These are phyloP conservation scores for Cercis canadensis DNA, from an alignment of 306 rosid genomes.

Conservation along the genomic window DNA sequence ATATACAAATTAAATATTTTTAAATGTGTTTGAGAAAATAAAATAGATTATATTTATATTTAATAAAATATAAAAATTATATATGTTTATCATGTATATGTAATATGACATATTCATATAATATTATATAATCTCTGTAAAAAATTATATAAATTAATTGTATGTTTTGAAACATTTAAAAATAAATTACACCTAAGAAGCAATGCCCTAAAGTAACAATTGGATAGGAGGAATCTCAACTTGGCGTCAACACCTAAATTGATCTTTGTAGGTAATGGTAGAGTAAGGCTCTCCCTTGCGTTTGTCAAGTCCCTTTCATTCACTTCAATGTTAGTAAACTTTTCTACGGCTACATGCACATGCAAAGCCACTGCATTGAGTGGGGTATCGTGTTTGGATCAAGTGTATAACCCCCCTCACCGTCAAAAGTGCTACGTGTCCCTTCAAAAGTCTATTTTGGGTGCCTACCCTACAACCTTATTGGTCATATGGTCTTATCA, in stretches of 20 bases:
- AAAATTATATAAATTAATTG: too few species aligned
- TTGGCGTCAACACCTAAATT: neutral
- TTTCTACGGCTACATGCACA: neutral
- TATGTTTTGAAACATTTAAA: too few species aligned
- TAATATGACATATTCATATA: too few species aligned
- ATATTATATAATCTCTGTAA: too few species aligned
- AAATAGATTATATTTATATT: too few species aligned
- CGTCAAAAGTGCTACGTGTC: neutral
- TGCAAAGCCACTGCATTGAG: neutral
- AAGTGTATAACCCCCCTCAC: neutral
- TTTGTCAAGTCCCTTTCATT: neutral
- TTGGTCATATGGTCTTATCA: neutral
- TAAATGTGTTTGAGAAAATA: too few species aligned
- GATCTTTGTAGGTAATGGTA: too few species aligned
- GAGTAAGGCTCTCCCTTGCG: neutral
- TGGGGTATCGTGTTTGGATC: neutral
- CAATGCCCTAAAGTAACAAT: neutral
- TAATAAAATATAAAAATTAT: too few species aligned
- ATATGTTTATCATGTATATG: too few species aligned
- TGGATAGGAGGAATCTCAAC: neutral
- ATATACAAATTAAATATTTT: too few species aligned
- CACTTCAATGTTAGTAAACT: conserved; percentile 23
- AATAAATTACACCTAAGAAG: too few species aligned
- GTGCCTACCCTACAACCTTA: neutral
- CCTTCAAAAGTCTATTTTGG: neutral